A percentile compares a stretch with the other conserved stretches of the same genome.
Conservation (phyloP, 345 rosid genomes). For the Raphanus raphanistrum region DNA sequence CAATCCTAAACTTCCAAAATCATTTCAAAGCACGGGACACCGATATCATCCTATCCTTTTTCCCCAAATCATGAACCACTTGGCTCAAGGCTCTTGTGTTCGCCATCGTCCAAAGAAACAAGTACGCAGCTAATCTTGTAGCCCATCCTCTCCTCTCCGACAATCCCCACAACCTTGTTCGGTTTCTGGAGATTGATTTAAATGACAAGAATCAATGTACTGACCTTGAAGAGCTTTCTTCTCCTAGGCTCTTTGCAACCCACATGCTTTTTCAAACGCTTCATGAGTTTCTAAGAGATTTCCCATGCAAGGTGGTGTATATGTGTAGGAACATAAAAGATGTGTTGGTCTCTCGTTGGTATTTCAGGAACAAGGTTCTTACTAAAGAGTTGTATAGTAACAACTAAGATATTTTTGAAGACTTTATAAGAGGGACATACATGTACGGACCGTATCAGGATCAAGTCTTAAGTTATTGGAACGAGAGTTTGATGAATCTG, state of each 20-base stretch:
- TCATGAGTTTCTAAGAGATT: not conserved
- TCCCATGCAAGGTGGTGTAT: not conserved
- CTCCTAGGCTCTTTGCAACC: not conserved
- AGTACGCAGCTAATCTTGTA: too few species aligned
- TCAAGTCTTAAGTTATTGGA: not conserved
- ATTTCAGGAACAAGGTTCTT: not conserved
- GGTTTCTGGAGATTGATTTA: not conserved
- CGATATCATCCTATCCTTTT: too few species aligned
- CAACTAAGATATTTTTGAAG: not conserved
- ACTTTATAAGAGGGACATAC: not conserved
- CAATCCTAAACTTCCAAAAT: too few species aligned
- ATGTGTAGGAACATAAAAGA: not conserved
- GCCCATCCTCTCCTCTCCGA: not conserved
- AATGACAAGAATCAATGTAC: not conserved
- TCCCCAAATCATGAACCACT: too few species aligned
- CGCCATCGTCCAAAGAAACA: too few species aligned
- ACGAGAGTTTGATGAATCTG: not conserved
- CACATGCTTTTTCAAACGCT: not conserved
- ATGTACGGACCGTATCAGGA: not conserved
- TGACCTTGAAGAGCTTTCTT: not conserved
- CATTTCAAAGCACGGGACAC: too few species aligned
- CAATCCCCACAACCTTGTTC: not conserved
- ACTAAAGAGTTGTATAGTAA: not conserved
- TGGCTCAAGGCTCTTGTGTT: too few species aligned
- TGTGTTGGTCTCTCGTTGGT: not conserved